A percentile compares a stretch with the other conserved stretches of the same genome.
Evolutionary conservation across 306 rosid species (phyloP).

Genomic region (Begonia masoniana): DNA sequence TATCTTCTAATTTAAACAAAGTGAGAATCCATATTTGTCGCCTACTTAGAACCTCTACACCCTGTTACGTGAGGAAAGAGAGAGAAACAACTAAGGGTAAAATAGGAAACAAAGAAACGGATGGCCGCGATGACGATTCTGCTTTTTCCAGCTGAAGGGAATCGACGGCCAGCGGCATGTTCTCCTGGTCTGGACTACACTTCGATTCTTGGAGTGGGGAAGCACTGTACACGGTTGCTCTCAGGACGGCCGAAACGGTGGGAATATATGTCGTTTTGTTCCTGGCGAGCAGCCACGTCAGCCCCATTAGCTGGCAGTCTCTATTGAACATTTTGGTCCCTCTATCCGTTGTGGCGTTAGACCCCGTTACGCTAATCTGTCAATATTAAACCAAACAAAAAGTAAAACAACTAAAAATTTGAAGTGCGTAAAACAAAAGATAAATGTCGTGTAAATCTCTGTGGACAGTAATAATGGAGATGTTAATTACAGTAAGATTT

Average conservation of each 20-base stretch:
- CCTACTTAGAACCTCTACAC: too few relatives aligned
- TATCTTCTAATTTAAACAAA: too few relatives aligned
- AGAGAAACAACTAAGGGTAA: constrained; percentile 31
- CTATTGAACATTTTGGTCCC: constrained; percentile 73
- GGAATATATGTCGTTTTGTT: constrained; percentile 93
- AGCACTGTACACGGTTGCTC: constrained; percentile 90
- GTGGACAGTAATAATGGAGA: too few relatives aligned
- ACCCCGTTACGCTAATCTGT: constrained; percentile 45
- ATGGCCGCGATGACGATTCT: constrained; percentile 18
- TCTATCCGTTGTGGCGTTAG: constrained; percentile 26
- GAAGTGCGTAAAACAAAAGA: too few relatives aligned
- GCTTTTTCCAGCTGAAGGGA: constrained; percentile 61
- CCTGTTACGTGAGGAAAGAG: constrained; percentile 11
- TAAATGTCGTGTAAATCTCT: too few relatives aligned
- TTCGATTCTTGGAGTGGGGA: constrained; percentile 62
- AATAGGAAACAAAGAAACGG: constrained; percentile 12
- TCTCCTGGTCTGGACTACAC: constrained; percentile 97
- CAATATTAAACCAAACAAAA: too few relatives aligned
- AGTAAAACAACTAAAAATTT: too few relatives aligned
- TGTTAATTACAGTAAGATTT: too few relatives aligned
- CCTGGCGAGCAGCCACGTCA: constrained; percentile 76
- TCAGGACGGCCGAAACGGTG: constrained; percentile 87
- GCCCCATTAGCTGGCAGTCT: constrained; percentile 96
- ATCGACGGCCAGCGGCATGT: constrained; percentile 98
- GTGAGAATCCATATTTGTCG: too few relatives aligned